phyloP scores from a whole-genome alignment of 176 grass and related monocot genomes.

The Eremochloa ophiuroides region DNA sequence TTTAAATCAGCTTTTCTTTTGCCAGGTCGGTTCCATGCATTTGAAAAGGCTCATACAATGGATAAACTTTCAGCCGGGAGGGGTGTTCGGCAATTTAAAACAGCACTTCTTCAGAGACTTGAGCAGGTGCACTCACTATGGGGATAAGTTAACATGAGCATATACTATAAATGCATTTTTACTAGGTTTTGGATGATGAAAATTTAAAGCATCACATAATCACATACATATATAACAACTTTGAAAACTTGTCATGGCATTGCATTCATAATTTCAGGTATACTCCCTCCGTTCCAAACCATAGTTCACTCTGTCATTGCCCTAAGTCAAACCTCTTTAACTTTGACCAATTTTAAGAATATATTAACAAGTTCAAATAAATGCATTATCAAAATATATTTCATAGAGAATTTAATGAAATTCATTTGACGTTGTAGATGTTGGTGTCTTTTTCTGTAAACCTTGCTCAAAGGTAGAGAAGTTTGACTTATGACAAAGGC shows the following conservation, averaged over 20 bases:
- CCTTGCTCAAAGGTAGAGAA: background rate
- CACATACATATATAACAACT: background rate
- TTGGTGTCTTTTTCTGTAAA: background rate
- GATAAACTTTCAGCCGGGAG: slow-evolving; percentile 64
- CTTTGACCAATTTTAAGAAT: background rate
- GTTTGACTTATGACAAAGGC: background rate
- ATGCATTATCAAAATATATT: background rate
- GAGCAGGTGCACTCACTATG: slow-evolving; percentile 57
- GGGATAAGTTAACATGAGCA: background rate
- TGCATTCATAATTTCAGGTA: background rate
- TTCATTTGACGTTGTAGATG: background rate
- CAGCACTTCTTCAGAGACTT: slow-evolving; percentile 80
- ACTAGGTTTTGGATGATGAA: slow-evolving; percentile 10
- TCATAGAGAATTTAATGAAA: background rate
- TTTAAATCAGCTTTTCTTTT: slow-evolving; percentile 4
- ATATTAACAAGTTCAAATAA: background rate
- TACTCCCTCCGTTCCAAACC: background rate
- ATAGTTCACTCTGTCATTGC: background rate
- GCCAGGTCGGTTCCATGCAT: slow-evolving; percentile 90
- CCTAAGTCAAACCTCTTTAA: background rate
- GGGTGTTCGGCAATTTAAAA: slow-evolving; percentile 91
- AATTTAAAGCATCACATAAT: background rate
- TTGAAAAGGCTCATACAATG: slow-evolving; percentile 79
- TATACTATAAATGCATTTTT: slow-evolving; percentile 6
- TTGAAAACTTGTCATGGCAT: background rate